phyloP scores from a whole-genome alignment of 495 filamentous ascomycete species.

The Xylaria nigripes region DNA sequence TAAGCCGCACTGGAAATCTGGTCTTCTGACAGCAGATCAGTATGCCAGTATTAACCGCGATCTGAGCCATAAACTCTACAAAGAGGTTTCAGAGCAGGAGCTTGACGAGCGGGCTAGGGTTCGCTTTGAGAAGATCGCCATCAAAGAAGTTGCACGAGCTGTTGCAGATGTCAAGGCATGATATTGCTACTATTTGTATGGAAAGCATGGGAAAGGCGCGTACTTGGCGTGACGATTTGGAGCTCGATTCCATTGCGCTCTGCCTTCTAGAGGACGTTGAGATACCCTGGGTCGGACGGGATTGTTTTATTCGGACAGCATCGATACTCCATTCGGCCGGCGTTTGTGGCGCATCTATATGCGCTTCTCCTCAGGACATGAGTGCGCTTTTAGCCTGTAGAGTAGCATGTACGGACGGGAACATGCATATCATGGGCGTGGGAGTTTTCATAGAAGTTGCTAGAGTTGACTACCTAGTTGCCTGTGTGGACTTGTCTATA shows the following conservation, averaged over 20 bases:
- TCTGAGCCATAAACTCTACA: constrained; percentile 78
- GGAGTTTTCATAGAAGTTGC: constrained; percentile 10
- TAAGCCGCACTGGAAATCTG: constrained; percentile 64
- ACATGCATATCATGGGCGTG: constrained; percentile 4
- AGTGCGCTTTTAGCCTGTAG: constrained; percentile 3
- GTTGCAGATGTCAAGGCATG: constrained; percentile 39
- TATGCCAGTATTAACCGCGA: constrained; percentile 82
- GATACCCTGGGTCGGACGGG: constrained; percentile 11
- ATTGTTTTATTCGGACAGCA: constrained; percentile 7
- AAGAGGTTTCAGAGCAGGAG: constrained; percentile 58
- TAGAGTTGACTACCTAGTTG: neutral
- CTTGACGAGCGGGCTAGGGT: constrained; percentile 45
- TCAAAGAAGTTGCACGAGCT: constrained; percentile 64
- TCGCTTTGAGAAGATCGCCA: constrained; percentile 61
- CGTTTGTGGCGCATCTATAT: constrained; percentile 7
- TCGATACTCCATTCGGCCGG: neutral
- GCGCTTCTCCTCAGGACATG: neutral
- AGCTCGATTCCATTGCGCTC: neutral
- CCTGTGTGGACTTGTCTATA: neutral
- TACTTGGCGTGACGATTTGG: neutral
- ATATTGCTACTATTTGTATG: constrained; percentile 8
- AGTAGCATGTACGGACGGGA: constrained; percentile 3
- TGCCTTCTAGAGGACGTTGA: neutral
- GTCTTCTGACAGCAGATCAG: constrained; percentile 67
- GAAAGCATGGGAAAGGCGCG: constrained; percentile 7